Conservation (phyloP, 208 protist species). For the Angomonas ambiguus region DNA sequence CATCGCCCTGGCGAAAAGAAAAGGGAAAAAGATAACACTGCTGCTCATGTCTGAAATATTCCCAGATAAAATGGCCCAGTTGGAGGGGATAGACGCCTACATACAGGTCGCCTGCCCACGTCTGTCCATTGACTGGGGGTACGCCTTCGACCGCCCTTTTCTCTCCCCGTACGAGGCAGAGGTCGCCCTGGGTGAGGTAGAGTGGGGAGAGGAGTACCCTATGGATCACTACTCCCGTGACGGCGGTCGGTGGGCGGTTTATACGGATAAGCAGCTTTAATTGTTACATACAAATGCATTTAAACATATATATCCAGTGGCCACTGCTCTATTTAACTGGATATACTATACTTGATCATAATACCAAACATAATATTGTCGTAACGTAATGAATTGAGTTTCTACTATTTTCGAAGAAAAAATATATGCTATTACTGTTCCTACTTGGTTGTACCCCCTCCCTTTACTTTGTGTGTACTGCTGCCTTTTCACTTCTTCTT, state of each 20-base stretch:
- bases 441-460: no score
- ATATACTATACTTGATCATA: no score
- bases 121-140: conserved; percentile 99
- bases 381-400: no score
- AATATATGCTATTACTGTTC: no score
- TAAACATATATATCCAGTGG: no score
- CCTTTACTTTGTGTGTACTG: no score
- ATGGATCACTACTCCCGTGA: conserved; percentile 97
- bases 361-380: no score
- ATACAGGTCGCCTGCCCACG: conserved; percentile 98
- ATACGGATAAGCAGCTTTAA: conserved; percentile 76
- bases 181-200: conserved; percentile 84
- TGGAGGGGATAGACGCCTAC: conserved; percentile 93
- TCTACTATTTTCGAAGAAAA: no score
- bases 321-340: no score
- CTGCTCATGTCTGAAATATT: conserved; percentile 98
- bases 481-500: not conserved
- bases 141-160: conserved; percentile 95
- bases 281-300: not conserved
- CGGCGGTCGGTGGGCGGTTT: conserved; percentile 93
- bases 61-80: conserved; percentile 90
- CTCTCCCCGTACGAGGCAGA: conserved; percentile 97
- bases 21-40: conserved; percentile 71
- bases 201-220: conserved; percentile 91
- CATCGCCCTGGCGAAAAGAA: conserved; percentile 62